Evolutionary conservation across 2,329 filamentous ascomycete species (phyloP).

Genomic region (Tolypocladium pustulatum): DNA sequence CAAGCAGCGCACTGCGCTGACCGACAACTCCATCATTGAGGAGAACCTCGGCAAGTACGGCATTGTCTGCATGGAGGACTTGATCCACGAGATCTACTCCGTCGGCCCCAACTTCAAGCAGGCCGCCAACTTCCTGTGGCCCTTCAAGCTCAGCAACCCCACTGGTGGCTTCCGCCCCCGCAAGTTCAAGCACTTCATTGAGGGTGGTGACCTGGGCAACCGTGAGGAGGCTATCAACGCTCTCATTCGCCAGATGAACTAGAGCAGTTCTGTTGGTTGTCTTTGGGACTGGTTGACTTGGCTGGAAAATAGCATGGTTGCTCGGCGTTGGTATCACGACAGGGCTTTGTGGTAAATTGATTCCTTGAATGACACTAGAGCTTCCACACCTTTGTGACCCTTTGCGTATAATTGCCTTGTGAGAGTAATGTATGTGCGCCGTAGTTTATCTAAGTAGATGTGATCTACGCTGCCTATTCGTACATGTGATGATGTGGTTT

Average conservation of each 20-base stretch:
- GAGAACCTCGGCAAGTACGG: constrained; percentile 94
- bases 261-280: constrained; percentile 23
- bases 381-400: constrained; percentile 15
- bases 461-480: neutral
- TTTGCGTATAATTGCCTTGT: neutral
- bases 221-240: constrained; percentile 96
- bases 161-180: constrained; percentile 89
- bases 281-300: constrained; percentile 15
- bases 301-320: constrained; percentile 25
- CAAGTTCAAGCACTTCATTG: constrained; percentile 99
- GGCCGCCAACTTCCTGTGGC: constrained; percentile 98
- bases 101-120: constrained; percentile 99
- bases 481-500: neutral
- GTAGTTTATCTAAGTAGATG: neutral
- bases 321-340: constrained; percentile 31
- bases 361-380: constrained; percentile 29
- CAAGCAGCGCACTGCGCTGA: constrained; percentile 94
- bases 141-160: constrained; percentile 99
- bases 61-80: constrained; percentile 98
- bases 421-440: neutral
- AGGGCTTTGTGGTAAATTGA: constrained; percentile 27
- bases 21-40: constrained; percentile 97
- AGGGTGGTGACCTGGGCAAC: constrained; percentile 98
- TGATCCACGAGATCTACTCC: constrained; percentile 98
- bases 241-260: constrained; percentile 98